A percentile compares a stretch with the other conserved stretches of the same genome.
Evolutionary conservation across 2,329 filamentous ascomycete genomes (phyloP).

Genomic region (Nothopassalora personata): DNA sequence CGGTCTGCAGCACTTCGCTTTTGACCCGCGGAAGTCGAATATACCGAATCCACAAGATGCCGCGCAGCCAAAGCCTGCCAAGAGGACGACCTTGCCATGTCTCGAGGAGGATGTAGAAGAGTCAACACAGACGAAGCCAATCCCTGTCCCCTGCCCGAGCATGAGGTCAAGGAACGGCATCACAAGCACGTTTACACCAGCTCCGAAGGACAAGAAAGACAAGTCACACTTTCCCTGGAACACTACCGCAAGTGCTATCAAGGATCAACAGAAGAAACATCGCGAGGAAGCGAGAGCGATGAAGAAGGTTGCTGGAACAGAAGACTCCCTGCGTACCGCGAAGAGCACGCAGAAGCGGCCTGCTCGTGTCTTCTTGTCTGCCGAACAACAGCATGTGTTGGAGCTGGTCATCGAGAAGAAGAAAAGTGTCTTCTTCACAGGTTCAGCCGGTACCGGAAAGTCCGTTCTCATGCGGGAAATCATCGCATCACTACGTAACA

Average conservation of each 20-base stretch:
- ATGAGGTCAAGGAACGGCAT: constrained; percentile 9
- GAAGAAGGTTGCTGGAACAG: constrained; percentile 48
- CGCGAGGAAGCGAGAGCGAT: constrained; percentile 49
- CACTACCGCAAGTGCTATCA: constrained; percentile 65
- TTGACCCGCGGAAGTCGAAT: constrained; percentile 8
- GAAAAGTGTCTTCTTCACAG: constrained; percentile 95
- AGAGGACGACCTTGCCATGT: constrained; percentile 64
- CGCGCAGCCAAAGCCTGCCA: constrained; percentile 39
- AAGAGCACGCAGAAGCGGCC: constrained; percentile 43
- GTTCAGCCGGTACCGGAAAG: constrained; percentile 90
- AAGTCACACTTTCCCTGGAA: constrained; percentile 58
- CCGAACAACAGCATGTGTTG: constrained; percentile 79
- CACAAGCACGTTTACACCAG: constrained; percentile 38
- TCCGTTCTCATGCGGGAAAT: constrained; percentile 92
- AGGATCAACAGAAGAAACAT: constrained; percentile 70
- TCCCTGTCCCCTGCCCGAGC: constrained; percentile 1
- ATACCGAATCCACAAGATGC: neutral
- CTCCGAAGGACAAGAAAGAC: constrained; percentile 29
- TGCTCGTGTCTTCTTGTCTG: constrained; percentile 65
- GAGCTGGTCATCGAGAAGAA: constrained; percentile 72
- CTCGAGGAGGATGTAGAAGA: constrained; percentile 27
- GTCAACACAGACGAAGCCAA: constrained; percentile 12
- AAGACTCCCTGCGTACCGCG: constrained; percentile 47
- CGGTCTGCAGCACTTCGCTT: constrained; percentile 16
- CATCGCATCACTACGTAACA: constrained; percentile 72